Conservation (phyloP, 805 yeast genomes). For the Scheffersomyces lignosus region DNA sequence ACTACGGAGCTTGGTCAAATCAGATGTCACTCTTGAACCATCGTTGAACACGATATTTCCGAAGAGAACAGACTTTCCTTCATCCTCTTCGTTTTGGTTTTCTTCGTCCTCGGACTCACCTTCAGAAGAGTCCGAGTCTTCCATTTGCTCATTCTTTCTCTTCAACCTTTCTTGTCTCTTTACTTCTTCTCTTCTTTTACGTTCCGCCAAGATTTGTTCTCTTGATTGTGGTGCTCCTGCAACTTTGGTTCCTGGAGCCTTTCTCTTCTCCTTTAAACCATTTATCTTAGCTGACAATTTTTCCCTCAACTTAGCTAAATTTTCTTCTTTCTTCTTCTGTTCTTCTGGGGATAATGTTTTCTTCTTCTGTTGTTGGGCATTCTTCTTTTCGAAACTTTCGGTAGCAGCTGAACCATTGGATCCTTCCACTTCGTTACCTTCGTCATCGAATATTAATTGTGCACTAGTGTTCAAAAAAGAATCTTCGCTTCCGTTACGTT, state of each 20-base stretch:
- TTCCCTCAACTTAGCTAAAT: slow-evolving; percentile 69
- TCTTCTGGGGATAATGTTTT: slow-evolving; percentile 46
- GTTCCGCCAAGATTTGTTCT: slow-evolving; percentile 72
- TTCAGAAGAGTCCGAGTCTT: slow-evolving; percentile 26
- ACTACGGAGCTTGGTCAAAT: slow-evolving; percentile 54
- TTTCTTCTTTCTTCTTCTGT: slow-evolving; percentile 48
- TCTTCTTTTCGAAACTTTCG: slow-evolving; percentile 10
- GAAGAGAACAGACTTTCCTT: slow-evolving; percentile 57
- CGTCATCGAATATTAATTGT: slow-evolving; percentile 66
- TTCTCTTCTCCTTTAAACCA: slow-evolving; percentile 72
- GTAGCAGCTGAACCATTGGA: slow-evolving; percentile 3
- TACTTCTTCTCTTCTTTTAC: slow-evolving; percentile 49
- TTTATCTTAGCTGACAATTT: slow-evolving; percentile 75
- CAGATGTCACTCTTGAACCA: slow-evolving; percentile 78
- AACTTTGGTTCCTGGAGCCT: slow-evolving; percentile 84
- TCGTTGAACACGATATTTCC: slow-evolving; percentile 82
- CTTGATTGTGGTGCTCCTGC: slow-evolving; percentile 84
- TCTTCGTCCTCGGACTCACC: slow-evolving; percentile 25
- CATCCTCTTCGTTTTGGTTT: slow-evolving; percentile 31
- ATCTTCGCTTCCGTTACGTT: slow-evolving; percentile 4
- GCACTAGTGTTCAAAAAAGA: slow-evolving; percentile 13
- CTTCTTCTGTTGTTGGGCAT: slow-evolving; percentile 22
- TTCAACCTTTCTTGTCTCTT: slow-evolving; percentile 46
- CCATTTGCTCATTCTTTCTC: slow-evolving; percentile 40
- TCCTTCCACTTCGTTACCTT: slow-evolving; percentile 53